A percentile compares a stretch with the other conserved stretches of the same genome.
These are phyloP conservation scores for Ustilago hordei DNA, from an alignment of 1,284 basidiomycete genomes.

Conservation along the genomic window DNA sequence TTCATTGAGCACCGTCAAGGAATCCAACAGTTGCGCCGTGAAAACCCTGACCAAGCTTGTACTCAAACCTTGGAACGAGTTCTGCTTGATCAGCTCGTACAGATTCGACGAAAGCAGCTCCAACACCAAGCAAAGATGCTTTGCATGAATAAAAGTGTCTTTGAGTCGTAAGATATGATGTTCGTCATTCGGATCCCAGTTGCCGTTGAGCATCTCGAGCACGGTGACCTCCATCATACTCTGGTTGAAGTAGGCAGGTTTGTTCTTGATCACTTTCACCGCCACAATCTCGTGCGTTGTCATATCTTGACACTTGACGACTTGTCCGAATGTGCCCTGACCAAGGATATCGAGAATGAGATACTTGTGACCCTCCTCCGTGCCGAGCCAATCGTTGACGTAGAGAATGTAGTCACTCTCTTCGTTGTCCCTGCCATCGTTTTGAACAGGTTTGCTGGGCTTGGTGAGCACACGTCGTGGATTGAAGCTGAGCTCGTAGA, in stretches of 20 bases:
- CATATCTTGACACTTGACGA: slow-evolving; percentile 99
- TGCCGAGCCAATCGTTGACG: slow-evolving; percentile 69
- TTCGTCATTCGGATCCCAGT: slow-evolving; percentile 83
- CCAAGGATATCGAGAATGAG: slow-evolving; percentile 97
- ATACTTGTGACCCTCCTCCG: slow-evolving; percentile 77
- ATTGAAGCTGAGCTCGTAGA: slow-evolving; percentile 69
- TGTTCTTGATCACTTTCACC: slow-evolving; percentile 99
- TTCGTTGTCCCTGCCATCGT: slow-evolving; percentile 68
- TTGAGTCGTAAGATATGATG: slow-evolving; percentile 95
- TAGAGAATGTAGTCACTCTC: slow-evolving; percentile 69
- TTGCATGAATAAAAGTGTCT: slow-evolving; percentile 96
- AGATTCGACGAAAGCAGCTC: slow-evolving; percentile 96
- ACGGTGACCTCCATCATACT: slow-evolving; percentile 99
- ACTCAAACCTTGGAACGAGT: slow-evolving; percentile 96
- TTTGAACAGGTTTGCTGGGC: slow-evolving; percentile 67
- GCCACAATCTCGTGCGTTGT: slow-evolving; percentile 98
- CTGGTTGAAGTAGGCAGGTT: slow-evolving; percentile 98
- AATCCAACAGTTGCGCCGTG: slow-evolving; percentile 92
- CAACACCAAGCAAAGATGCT: slow-evolving; percentile 96
- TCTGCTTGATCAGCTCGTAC: slow-evolving; percentile 99
- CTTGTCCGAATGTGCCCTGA: slow-evolving; percentile 98
- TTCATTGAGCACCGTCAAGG: slow-evolving; percentile 91
- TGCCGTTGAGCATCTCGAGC: slow-evolving; percentile 77
- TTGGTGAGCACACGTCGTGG: slow-evolving; percentile 67
- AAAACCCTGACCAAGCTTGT: slow-evolving; percentile 98